Evolutionary conservation across 2,329 filamentous ascomycete species (phyloP).

Genomic region (Tolypocladium pustulatum): DNA sequence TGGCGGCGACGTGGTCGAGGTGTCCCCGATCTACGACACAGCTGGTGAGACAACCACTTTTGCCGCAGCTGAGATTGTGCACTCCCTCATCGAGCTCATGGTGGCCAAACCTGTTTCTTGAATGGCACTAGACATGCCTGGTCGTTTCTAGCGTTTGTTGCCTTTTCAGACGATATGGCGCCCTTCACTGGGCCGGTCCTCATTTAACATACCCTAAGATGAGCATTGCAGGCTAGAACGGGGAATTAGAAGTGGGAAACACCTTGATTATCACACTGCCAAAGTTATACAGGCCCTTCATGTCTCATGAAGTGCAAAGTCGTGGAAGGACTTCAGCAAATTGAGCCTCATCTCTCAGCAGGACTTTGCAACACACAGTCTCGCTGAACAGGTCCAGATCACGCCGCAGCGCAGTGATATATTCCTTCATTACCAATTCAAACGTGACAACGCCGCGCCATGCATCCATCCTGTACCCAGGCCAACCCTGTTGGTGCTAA

Average conservation of each 20-base stretch:
- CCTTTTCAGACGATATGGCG: background rate
- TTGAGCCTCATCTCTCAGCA: background rate
- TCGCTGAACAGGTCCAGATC: too few relatives aligned
- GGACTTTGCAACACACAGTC: background rate
- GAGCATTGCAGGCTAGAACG: background rate
- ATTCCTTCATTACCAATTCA: background rate
- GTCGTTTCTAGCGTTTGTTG: background rate
- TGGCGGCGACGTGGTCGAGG: constrained; percentile 78
- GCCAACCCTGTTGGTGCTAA: constrained; percentile 30
- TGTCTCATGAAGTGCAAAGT: background rate
- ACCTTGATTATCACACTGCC: background rate
- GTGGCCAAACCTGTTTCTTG: background rate
- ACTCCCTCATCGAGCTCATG: constrained; percentile 10
- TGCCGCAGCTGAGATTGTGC: constrained; percentile 68
- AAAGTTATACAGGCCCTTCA: background rate
- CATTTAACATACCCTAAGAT: background rate
- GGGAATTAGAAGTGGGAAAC: background rate
- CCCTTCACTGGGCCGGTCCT: background rate
- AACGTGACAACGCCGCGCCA: background rate
- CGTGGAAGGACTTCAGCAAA: background rate
- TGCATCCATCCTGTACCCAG: background rate
- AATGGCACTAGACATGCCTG: background rate
- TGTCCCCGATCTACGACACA: constrained; percentile 73
- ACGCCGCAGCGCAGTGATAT: background rate
- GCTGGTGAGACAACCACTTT: constrained; percentile 66